These are phyloP conservation scores for Abelmoschus esculentus DNA, from an alignment of 345 rosid genomes.

Conservation along the genomic window DNA sequence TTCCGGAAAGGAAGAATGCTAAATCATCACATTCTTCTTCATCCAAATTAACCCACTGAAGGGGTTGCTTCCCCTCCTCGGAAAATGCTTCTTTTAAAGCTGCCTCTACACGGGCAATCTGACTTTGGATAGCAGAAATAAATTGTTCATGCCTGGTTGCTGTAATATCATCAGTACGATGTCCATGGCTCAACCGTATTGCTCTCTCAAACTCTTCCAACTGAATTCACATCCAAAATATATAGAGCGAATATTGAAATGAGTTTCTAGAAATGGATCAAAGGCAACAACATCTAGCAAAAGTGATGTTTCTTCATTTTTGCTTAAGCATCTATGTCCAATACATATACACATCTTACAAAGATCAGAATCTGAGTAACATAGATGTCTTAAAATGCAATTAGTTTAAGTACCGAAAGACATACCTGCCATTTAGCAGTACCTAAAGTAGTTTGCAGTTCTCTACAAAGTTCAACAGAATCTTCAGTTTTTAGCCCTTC, in stretches of 20 bases:
- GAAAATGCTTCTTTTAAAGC: conserved; percentile 41
- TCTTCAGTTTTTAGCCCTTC: conserved; percentile 26
- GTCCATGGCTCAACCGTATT: conserved; percentile 51
- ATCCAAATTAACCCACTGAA: conserved; percentile 66
- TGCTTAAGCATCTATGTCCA: background rate
- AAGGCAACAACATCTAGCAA: background rate
- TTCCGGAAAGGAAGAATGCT: conserved; percentile 71
- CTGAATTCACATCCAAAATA: conserved; percentile 34
- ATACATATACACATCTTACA: background rate
- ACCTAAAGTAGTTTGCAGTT: conserved; percentile 77
- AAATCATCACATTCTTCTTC: conserved; percentile 79
- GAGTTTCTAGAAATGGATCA: background rate
- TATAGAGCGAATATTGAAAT: background rate
- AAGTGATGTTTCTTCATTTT: background rate
- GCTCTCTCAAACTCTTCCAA: conserved; percentile 86
- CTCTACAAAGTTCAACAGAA: conserved; percentile 48
- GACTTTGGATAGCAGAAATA: conserved; percentile 59
- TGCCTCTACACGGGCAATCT: conserved; percentile 52
- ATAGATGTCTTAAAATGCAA: background rate
- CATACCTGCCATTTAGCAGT: conserved; percentile 93
- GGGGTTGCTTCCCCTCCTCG: conserved; percentile 57
- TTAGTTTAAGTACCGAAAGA: background rate
- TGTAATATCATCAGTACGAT: conserved; percentile 37
- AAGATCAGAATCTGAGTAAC: background rate
- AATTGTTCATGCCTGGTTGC: conserved; percentile 67